Conservation (phyloP, 257 asterid genomes). For the Nicotiana paniculata region DNA sequence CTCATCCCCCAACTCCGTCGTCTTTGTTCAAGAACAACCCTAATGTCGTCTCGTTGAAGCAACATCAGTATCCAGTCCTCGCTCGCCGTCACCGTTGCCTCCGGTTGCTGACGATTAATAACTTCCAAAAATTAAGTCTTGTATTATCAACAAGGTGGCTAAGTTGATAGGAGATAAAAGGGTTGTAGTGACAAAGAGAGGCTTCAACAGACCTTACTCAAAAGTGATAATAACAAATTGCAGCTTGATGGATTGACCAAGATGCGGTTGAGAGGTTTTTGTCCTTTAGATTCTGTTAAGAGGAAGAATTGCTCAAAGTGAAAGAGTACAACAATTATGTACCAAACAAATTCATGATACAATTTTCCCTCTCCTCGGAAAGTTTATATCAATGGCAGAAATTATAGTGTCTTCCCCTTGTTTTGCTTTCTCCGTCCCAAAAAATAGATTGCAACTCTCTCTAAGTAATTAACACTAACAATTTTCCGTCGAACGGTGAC, state of each 20-base stretch:
- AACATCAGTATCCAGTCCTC: too few relatives aligned
- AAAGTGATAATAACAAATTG: constrained; percentile 75
- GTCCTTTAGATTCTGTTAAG: background rate
- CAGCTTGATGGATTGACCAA: constrained; percentile 42
- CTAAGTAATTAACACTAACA: background rate
- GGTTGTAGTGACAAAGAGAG: constrained; percentile 92
- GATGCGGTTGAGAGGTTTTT: background rate
- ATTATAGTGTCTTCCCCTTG: background rate
- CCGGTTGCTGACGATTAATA: too few relatives aligned
- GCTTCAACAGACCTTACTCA: constrained; percentile 92
- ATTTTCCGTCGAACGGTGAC: too few relatives aligned
- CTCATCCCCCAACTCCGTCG: too few relatives aligned
- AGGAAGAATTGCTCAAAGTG: too few relatives aligned
- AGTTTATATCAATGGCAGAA: background rate
- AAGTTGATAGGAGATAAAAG: constrained; percentile 92
- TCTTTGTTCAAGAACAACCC: too few relatives aligned
- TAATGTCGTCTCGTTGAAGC: too few relatives aligned
- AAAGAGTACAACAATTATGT: too few relatives aligned
- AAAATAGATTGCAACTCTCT: background rate
- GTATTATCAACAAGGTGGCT: constrained; percentile 55
- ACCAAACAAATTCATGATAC: background rate
- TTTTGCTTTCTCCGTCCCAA: background rate
- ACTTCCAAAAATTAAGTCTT: background rate
- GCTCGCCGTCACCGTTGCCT: too few relatives aligned
- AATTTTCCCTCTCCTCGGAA: background rate